Base-by-base conservation (phyloP, 495 filamentous ascomycete genomes). In the Podospora bellae-mahoneyi region DNA sequence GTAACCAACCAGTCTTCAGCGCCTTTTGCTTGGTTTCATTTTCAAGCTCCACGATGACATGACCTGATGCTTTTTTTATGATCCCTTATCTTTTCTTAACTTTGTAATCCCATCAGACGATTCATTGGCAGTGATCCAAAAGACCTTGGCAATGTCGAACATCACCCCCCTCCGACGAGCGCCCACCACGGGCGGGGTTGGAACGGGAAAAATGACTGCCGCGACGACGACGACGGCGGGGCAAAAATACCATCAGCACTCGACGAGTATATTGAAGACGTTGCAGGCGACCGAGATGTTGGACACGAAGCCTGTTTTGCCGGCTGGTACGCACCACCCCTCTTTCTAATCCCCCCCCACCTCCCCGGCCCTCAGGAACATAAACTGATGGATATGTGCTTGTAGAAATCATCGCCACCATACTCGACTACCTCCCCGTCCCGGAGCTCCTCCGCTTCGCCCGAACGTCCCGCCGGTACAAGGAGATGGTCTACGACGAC, bases 401-500 rank as follows among this genome's bases (percentile, higher is more conserved):
- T 32, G 30, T 32, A 32, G 95, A 99, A 81, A 94, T 99, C 71
- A 85, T 98, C 68, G 88, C 91, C 20, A 86, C 87, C 18, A 93
- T 98, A 70, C 86, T 98, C 75, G 92, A 97, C 76, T 92, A 94
- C 79, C 87, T 97, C 68, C 89, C 92, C 34, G 84, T 96, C 53
- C 81, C 89, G 65, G 94, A 96, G 73, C 88, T 95, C 56, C 83
- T 97, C 68, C 87, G 88, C 64, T 94, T 91, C 76, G 95, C 95
- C n/a, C 89, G 90, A 32, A 90, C 91, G 32, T 97, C 93, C 64
- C 90, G 87, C 77, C 91, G 93, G 59, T 88, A 97, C 85, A 90
- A 90, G 71, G 95, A 99, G 78, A 99, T 99, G 93, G 96, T 96
- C 13, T 98, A 98, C 80, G 96, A 99, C 83, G 95, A 99, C 77